These are phyloP conservation scores for Clarireedia hainanense DNA, from an alignment of 2,329 filamentous ascomycete genomes.

Conservation along the genomic window DNA sequence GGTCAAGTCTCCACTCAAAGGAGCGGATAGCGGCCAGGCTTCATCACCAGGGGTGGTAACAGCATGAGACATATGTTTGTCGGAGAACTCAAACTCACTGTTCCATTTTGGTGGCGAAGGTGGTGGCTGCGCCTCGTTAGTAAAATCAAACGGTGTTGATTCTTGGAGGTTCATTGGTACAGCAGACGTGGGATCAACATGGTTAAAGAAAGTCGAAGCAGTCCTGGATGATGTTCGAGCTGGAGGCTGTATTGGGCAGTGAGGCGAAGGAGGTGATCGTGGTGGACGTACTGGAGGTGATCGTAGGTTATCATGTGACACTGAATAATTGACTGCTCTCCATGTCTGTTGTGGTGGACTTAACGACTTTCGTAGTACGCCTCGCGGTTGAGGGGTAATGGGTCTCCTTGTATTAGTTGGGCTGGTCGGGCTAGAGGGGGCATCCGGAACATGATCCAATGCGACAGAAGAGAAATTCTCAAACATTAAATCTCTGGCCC, in stretches of 20 bases:
- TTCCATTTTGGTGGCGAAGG: constrained; percentile 21
- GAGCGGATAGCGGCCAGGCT: constrained; percentile 36
- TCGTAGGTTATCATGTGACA: constrained; percentile 31
- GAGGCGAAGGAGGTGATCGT: constrained; percentile 36
- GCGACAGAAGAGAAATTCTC: constrained; percentile 42
- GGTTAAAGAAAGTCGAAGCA: constrained; percentile 43
- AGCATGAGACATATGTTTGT: constrained; percentile 30
- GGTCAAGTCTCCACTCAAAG: constrained; percentile 17
- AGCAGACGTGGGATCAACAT: constrained; percentile 39
- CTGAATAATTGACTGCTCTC: constrained; percentile 14
- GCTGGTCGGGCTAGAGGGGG: constrained; percentile 10
- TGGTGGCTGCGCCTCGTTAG: constrained; percentile 12
- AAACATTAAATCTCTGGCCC: constrained; percentile 37
- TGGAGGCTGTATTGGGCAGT: constrained; percentile 39
- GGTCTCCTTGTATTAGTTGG: constrained; percentile 10
- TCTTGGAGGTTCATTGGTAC: constrained; percentile 36
- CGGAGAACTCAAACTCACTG: constrained; percentile 24
- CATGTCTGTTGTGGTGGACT: constrained; percentile 26
- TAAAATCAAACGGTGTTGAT: constrained; percentile 34
- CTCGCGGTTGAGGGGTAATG: constrained; percentile 12
- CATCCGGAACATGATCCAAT: constrained; percentile 22
- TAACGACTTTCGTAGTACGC: constrained; percentile 3
- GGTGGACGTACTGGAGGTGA: constrained; percentile 42
- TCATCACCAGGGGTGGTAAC: constrained; percentile 37
- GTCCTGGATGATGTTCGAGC: constrained; percentile 48